Base-by-base conservation (phyloP, 768 basidiomycete species). In the Tricholoma saponaceum region DNA sequence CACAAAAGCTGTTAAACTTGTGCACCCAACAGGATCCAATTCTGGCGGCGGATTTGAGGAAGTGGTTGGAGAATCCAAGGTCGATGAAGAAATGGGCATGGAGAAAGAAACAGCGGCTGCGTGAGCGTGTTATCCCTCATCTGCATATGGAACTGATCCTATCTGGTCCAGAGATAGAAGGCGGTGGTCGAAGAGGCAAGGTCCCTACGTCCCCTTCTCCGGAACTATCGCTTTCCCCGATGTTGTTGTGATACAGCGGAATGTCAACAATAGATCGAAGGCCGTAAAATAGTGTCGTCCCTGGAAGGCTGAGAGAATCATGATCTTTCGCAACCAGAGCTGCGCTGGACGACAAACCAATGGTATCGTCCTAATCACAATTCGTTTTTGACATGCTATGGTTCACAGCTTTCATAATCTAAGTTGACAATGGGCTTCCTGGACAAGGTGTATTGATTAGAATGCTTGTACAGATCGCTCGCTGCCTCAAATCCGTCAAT, bases 31-130 rank as follows among this genome's bases (percentile, higher is more conserved):
- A 64, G 64, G 68, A 75, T 58, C 64, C 67, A 3, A 52, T 49
- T 10, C 60, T 70, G 25, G 67, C 69, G 2, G 54, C 47, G 9
- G 70, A 71, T 57, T 65, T 75, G 56, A 63, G 65, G 43, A 58
- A 55, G 25, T 71, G 70, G 69, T 55, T 74, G 14, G 64, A 66
- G 35, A 67, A 76, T 57, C 73, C 72, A 1, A 47, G 39, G 18
- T 66, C 62, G 23, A 68, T 68, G 39, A 73, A 70, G 55, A 68
- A 66, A 51, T 80, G 79, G 79, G 78, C 67, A 12, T 76, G 75
- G 75, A 73, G 77, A 57, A 70, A 68, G 58, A 74, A 69, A 41
- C 74, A 76, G 56, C 64, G 72, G 58, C 56, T 66, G 37, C 64
- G 77, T 76, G 46, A 59, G 74, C 69, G 13, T 32, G 49, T 53